Evolutionary conservation across 2,329 filamentous ascomycete species (phyloP), one percentile per base, ranked within the genome.

Genomic region (Fusarium domesticum): DNA sequence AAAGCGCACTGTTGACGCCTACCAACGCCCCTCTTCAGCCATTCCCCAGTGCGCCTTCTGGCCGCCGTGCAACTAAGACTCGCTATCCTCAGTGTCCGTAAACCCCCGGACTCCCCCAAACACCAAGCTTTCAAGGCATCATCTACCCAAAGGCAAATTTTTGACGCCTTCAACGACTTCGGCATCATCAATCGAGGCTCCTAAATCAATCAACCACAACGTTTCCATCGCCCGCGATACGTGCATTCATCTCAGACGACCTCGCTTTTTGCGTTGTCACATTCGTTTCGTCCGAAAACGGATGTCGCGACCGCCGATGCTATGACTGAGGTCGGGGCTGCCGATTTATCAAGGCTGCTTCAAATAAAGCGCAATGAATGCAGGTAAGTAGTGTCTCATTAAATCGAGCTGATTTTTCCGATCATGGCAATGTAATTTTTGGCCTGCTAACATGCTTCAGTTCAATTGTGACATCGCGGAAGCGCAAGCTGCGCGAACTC

Each of bases 401-500:
- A 43, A 66, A 76, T 70, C 73, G 73, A 70, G 70, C 69, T 55
- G 57, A 64, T 64, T 74, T 71, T 72, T 73, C 70, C 72, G 72
- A 75, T 74, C 58, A 62, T 57, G 66, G 68, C 57, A 65, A 71
- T 78, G 55, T 64, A 43, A 58, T 60, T 69, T 72, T 70, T 39
- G 62, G 48, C 46, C 45, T 75, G 62, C 68, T 81, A 52, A 80
- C 64, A 32, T 18, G 51, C 50, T 57, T 47, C 65, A 86, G 83
- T 72, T 76, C 79, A 79, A 84, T 85, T 78, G 81, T 87, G 76
- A 79, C 78, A 70, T 89, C 87, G 77, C 86, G 88, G 71, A 93
- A 95, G 81, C 84, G 89, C 70, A 95, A 95, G 77, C 79, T 96
- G 67, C 85, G 85, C 68, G 87, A 93, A 74, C 80, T 96, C 61